Evolutionary conservation across 2,329 filamentous ascomycete species (phyloP), one percentile per base, ranked within the genome.

Genomic region (Talaromyces sp.): DNA sequence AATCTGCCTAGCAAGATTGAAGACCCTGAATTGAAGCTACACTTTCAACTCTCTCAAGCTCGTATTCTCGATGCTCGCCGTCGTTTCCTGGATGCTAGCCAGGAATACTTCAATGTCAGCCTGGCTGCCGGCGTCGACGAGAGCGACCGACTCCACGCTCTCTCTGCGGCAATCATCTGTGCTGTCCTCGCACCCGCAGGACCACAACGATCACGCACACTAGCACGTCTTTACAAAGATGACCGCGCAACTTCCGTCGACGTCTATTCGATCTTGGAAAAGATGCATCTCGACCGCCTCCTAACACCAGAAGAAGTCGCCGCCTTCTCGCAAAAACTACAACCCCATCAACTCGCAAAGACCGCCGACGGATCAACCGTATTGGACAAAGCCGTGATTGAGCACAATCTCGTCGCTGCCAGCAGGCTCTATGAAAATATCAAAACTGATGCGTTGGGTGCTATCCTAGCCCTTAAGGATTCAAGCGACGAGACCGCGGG

Each of bases 251-350:
- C 84, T 3, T 86, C 88, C 59, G 86, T 95, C 2, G 86, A 89
- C 37, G 92, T 98, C 79, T 94, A 90, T 74, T 84, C 87, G 58
- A 97, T 99, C 62, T 82, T 99, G 15, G 95, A 98, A 82, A 98
- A 98, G 83, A 98, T 99, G 87, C 97, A 96, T 77, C 84, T 98
- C 58, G 92, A 98, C 77, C 87, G 93, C 6, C 83, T 99, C 3
- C 84, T 99, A 58, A 86, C 87, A 0, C 87, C 90, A 0, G 85
- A 84, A n/a, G 95, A 99, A 79, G 92, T 97, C 49, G 87, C 89
- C 43, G 89, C 91, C 63, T 99, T 99, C 74, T 90, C 93, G 0
- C 83, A 90, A 70, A 89, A 88, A 61, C 83, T 99, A 58, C 85
- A 88, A 64, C 90, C 91, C 25, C 95, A 99, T 78, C 95, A 99